Conservation (phyloP, 805 yeast species). For the Ogataea allantospora region DNA sequence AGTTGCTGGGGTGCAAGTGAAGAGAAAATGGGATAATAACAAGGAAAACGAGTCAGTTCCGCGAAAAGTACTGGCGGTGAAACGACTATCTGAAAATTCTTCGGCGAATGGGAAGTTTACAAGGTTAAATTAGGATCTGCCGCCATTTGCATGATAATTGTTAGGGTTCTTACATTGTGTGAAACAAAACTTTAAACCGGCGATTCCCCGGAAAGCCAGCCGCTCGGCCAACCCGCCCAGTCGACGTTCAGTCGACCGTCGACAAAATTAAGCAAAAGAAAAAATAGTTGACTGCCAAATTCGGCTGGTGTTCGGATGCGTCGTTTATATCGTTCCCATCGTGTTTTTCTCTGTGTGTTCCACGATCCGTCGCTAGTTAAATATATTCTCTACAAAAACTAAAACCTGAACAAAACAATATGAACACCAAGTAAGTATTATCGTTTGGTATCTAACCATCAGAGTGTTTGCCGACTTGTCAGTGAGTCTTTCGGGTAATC, state of each 20-base stretch:
- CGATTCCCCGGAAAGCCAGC: no score
- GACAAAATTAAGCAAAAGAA: no score
- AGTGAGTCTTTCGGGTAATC: conserved; percentile 22
- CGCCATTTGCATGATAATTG: no score
- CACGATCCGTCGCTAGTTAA: conserved; percentile 5
- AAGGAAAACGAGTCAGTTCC: conserved; percentile 2
- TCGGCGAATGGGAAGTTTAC: background rate
- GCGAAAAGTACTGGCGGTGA: background rate
- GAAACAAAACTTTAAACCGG: no score
- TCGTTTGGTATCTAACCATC: background rate
- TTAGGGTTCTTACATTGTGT: no score
- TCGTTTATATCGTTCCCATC: conserved; percentile 9
- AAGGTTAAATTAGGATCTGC: no score
- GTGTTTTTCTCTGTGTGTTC: background rate
- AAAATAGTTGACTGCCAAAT: no score
- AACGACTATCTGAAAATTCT: no score
- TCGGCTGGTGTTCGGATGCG: no score
- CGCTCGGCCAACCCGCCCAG: no score
- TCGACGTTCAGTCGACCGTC: no score
- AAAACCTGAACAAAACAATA: conserved; percentile 4
- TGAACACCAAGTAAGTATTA: conserved; percentile 11
- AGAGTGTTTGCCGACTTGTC: conserved; percentile 30
- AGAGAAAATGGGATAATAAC: conserved; percentile 4
- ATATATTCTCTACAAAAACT: conserved; percentile 3
- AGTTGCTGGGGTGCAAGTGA: background rate